Evolutionary conservation across 1,284 basidiomycete genomes (phyloP), one percentile per base, ranked within the genome.

Genomic region (Austroboletus novae-zelandiae): DNA sequence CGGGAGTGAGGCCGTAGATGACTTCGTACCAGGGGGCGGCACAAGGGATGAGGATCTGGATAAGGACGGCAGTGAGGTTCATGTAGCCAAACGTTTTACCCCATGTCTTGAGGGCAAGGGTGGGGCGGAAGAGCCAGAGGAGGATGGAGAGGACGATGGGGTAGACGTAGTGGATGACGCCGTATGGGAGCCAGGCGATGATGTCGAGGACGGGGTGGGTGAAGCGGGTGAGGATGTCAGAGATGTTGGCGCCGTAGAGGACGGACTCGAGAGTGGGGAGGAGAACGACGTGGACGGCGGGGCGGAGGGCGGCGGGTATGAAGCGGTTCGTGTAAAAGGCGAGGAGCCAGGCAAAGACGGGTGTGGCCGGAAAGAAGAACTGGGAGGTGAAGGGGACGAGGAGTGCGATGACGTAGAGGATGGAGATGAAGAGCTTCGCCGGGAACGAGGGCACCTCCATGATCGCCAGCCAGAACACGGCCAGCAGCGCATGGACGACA

Each of bases 1-100:
- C 96, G 0, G 96, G 96, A 0, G 91, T 96, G 30, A 98, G 82
- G 3, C 97, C 97, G 67, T 99, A 91, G 54, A 98, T 93, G 61
- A 99, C 81, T 67, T 99, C 97, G 70, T 99, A 99, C 97, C 95
- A 96, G 15, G 96, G 97, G 1, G 96, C 88, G 1, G 96, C 88
- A 64, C 94, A 98, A 0, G 96, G 97, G 53, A 99, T 80, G 27
- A 91, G 62, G 59, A 98, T 87, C 68, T 99, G 97, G 50, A 87
- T 81, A 59, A 94, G 72, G 37, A 99, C 97, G 2, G 94, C 96
- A 17, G 82, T 73, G 43, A 97, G 75, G 75, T 94, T 98, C 83
- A 98, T 85, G 72, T 93, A 97, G 0, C 96, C 96, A 66, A 99
- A 97, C 0, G 87, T 86, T 50, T 84, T 80, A 0, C 81, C 93